These are phyloP conservation scores for Fusarium gaditjirri DNA, from an alignment of 2,329 filamentous ascomycete species.

Conservation along the genomic window DNA sequence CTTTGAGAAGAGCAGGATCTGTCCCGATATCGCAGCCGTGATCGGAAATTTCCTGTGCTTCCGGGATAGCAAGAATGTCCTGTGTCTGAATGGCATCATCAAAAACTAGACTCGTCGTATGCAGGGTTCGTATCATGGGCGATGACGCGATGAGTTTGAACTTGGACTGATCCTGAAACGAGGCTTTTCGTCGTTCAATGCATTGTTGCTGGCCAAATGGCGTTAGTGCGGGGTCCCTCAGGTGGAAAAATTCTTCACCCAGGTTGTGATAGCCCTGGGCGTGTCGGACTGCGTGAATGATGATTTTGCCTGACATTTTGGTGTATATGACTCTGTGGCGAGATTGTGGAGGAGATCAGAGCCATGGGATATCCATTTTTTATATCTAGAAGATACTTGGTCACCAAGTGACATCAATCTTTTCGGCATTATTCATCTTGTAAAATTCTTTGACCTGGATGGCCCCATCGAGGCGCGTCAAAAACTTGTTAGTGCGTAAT, in stretches of 20 bases:
- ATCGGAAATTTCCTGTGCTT: constrained; percentile 34
- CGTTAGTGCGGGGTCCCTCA: constrained; percentile 29
- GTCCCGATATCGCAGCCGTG: constrained; percentile 30
- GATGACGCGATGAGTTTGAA: constrained; percentile 29
- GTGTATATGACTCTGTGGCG: not conserved
- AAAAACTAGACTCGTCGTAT: constrained; percentile 27
- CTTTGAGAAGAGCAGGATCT: not conserved
- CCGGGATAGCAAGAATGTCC: constrained; percentile 27
- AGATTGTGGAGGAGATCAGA: not conserved
- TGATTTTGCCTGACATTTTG: constrained; percentile 20
- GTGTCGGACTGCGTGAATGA: constrained; percentile 30
- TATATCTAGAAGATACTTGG: not conserved
- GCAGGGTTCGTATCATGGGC: constrained; percentile 22
- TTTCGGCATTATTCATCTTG: constrained; percentile 8
- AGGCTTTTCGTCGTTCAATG: constrained; percentile 18
- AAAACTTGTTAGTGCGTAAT: constrained; percentile 5
- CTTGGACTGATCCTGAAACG: constrained; percentile 32
- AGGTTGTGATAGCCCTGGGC: constrained; percentile 35
- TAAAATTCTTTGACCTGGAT: not conserved
- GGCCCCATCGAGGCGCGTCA: constrained; percentile 15
- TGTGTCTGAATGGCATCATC: constrained; percentile 12
- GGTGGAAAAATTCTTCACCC: constrained; percentile 31
- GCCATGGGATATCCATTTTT: not conserved
- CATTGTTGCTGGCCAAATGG: constrained; percentile 33
- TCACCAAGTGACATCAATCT: not conserved